phyloP scores from a whole-genome alignment of 2,329 filamentous ascomycete species.

The Alternaria conjuncta region DNA sequence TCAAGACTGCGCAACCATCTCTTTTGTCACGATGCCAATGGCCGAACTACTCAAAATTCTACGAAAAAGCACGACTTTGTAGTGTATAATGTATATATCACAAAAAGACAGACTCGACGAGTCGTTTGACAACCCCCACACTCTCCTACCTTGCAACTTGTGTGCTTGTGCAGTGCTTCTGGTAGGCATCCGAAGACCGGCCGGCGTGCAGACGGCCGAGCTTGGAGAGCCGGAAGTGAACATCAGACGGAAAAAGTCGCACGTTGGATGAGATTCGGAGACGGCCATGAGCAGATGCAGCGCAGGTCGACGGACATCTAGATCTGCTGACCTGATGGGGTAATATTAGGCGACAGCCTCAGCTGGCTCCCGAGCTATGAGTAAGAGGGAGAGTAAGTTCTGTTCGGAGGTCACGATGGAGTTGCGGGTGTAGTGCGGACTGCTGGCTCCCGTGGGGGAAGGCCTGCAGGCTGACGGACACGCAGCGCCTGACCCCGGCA shows the following conservation, averaged over 20 bases:
- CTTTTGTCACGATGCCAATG: constrained; percentile 18
- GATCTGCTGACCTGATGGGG: neutral
- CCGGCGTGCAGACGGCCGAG: neutral
- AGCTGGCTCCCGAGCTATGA: neutral
- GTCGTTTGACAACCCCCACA: neutral
- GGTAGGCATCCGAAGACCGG: neutral
- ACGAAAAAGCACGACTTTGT: neutral
- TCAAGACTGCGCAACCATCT: constrained; percentile 11
- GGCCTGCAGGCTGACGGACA: constrained; percentile 11
- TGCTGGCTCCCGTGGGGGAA: neutral
- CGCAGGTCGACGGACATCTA: neutral
- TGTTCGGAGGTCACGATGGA: constrained; percentile 9
- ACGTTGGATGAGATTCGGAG: neutral
- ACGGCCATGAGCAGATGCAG: neutral
- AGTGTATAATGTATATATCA: constrained; percentile 14
- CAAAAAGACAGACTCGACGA: neutral
- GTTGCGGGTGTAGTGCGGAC: neutral
- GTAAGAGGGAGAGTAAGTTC: neutral
- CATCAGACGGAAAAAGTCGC: neutral
- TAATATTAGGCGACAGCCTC: constrained; percentile 1
- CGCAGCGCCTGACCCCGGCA: constrained; percentile 17
- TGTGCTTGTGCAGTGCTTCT: neutral
- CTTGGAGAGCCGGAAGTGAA: constrained; percentile 10
- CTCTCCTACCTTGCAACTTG: neutral
- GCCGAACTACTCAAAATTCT: neutral